Evolutionary conservation across 495 filamentous ascomycete species (phyloP).

Genomic region (Lasiosphaeriaceae sp.): DNA sequence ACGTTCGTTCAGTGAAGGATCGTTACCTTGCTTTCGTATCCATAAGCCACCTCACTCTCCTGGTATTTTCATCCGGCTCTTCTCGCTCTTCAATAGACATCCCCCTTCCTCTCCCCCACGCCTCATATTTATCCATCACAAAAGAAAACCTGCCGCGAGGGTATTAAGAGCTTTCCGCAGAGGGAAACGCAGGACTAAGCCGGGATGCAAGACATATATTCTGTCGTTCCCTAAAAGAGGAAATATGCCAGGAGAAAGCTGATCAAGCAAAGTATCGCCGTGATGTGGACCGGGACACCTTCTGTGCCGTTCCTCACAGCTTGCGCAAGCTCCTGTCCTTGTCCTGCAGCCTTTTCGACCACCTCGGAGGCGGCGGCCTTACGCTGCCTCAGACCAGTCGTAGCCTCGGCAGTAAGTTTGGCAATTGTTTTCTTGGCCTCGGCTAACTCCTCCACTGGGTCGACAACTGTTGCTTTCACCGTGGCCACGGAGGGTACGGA

Average conservation of each 20-base stretch:
- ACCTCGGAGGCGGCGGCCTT: constrained; percentile 51
- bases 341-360: constrained; percentile 39
- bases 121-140: constrained; percentile 7
- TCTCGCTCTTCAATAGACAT: background rate
- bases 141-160: constrained; percentile 5
- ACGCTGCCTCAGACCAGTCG: constrained; percentile 63
- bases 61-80: background rate
- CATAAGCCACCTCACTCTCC: constrained; percentile 1
- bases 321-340: constrained; percentile 45
- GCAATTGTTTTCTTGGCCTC: constrained; percentile 73
- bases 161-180: constrained; percentile 1
- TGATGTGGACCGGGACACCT: constrained; percentile 83
- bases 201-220: background rate
- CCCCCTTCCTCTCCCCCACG: background rate
- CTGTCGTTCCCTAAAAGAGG: constrained; percentile 70
- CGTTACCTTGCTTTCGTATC: background rate
- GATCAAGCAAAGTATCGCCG: constrained; percentile 77
- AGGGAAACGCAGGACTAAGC: background rate
- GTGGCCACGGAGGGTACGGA: constrained; percentile 42
- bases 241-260: constrained; percentile 92
- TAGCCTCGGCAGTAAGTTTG: constrained; percentile 61
- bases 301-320: constrained; percentile 55
- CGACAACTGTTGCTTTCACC: constrained; percentile 45
- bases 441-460: constrained; percentile 66
- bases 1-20: background rate